Evolutionary conservation across 495 filamentous ascomycete genomes (phyloP).

Genomic region (Neurospora sp.): DNA sequence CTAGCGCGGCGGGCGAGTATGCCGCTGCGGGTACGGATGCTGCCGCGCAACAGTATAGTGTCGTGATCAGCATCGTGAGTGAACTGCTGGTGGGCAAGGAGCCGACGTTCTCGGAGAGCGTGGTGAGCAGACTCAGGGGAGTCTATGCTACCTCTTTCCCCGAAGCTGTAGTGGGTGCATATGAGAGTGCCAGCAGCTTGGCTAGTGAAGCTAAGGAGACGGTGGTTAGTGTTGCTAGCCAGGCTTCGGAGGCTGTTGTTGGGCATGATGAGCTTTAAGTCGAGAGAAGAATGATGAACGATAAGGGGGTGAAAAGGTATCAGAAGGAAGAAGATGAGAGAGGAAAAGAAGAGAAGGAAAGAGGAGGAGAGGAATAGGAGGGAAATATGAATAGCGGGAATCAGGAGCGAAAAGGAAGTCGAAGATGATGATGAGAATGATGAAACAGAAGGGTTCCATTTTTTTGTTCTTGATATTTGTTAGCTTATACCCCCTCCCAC

Average conservation of each 20-base stretch:
- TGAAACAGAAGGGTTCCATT: not conserved
- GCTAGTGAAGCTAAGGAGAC: constrained; percentile 28
- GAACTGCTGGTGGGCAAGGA: constrained; percentile 72
- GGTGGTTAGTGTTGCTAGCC: constrained; percentile 4
- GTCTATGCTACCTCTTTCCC: constrained; percentile 37
- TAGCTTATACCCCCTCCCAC: not conserved
- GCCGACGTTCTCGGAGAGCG: constrained; percentile 71
- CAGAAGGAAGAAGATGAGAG: not conserved
- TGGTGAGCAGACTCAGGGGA: constrained; percentile 57
- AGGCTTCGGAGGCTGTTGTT: constrained; percentile 14
- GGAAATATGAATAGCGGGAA: too few relatives aligned
- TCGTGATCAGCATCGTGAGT: constrained; percentile 60
- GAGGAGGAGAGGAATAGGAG: too few relatives aligned
- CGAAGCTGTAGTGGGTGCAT: not conserved
- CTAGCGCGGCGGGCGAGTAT: constrained; percentile 29
- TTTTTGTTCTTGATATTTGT: not conserved
- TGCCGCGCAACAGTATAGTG: constrained; percentile 51
- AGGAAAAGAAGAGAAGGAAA: not conserved
- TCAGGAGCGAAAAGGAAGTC: not conserved
- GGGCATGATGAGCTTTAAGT: not conserved
- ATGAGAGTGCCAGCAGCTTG: constrained; percentile 21
- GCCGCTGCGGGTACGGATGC: constrained; percentile 42
- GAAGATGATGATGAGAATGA: not conserved
- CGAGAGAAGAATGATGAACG: not conserved
- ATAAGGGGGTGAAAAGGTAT: not conserved